Evolutionary conservation across 2,329 filamentous ascomycete genomes (phyloP), one percentile per base, ranked within the genome.

Genomic region (Ascochyta rabiei): DNA sequence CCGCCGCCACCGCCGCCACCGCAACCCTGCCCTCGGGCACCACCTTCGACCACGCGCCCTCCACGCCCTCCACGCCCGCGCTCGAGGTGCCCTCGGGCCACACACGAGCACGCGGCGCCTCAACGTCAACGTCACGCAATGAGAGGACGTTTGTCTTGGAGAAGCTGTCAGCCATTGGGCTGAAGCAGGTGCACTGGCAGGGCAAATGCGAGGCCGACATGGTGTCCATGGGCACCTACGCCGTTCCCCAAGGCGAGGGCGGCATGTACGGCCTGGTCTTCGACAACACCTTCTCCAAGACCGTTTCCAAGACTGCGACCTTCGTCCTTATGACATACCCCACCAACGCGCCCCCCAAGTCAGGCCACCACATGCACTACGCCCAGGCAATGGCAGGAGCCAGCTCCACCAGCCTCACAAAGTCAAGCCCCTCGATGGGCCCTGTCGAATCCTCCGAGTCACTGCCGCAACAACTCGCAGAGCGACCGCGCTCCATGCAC

Each of bases 221-320:
- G 79, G 92, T 97, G 45, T 90, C 91, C 18, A 91, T 93, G 75
- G 95, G 93, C 28, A 95, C 88, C 18, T 91, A 91, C 72, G 89
- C 96, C 70, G 90, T 98, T 21, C 80, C 80, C 0, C 69, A 80
- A 7, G 86, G 86, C 30, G 86, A 95, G 60, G 90, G 88, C 21
- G 95, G 95, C 70, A 97, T 96, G 86, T 99, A 96, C 73, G 95
- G 93, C 52, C 81, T 99, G 57, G 91, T 98, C 28, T 96, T 99
- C 71, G 95, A 99, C 84, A 99, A 99, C 72, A 99, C 95, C 24
- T 99, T 99, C 74, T 96, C 93, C 56, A 98, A 97, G 78, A 75
- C 90, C 89, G 70, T 77, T 15, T 95, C 93, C 48, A 99, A 99
- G 79, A 96, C 89, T 26, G 92, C 92, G 18, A 98, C 93, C 7